These are phyloP conservation scores for Xylaria sp. DNA, from an alignment of 2,329 filamentous ascomycete genomes.

Conservation along the genomic window DNA sequence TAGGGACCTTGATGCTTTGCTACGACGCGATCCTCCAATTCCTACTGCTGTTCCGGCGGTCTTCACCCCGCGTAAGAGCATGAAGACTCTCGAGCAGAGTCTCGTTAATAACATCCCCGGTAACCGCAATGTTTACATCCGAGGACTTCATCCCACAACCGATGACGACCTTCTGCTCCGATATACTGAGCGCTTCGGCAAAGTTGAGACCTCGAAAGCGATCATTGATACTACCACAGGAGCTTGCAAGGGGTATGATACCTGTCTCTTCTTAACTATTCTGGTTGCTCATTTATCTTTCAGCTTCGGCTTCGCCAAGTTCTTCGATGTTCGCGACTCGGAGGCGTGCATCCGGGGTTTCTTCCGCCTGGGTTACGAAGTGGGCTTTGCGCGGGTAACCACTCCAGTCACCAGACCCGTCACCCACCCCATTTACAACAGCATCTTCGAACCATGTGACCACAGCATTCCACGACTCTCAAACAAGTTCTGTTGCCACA, in stretches of 20 bases:
- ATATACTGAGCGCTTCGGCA: slow-evolving; percentile 87
- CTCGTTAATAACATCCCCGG: slow-evolving; percentile 89
- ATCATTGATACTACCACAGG: slow-evolving; percentile 95
- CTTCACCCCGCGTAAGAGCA: slow-evolving; percentile 81
- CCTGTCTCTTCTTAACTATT: background rate
- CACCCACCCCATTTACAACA: slow-evolving; percentile 13
- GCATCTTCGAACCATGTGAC: slow-evolving; percentile 16
- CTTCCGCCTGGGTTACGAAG: slow-evolving; percentile 92
- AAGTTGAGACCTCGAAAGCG: slow-evolving; percentile 95
- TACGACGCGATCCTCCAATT: slow-evolving; percentile 79
- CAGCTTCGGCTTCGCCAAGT: slow-evolving; percentile 98
- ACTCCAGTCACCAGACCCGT: background rate
- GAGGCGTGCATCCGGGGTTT: slow-evolving; percentile 97
- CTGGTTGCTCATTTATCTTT: slow-evolving; percentile 37
- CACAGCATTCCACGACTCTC: slow-evolving; percentile 13
- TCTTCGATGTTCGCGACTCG: slow-evolving; percentile 83
- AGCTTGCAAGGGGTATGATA: slow-evolving; percentile 88
- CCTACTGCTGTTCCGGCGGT: slow-evolving; percentile 89
- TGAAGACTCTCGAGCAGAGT: slow-evolving; percentile 91
- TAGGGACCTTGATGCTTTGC: slow-evolving; percentile 65
- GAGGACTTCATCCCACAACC: slow-evolving; percentile 91
- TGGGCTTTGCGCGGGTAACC: slow-evolving; percentile 89
- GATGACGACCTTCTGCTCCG: slow-evolving; percentile 85
- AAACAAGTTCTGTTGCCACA: slow-evolving; percentile 24
- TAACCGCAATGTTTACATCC: slow-evolving; percentile 98